phyloP scores from a whole-genome alignment of 345 rosid genomes.

The Physaria fendleri region DNA sequence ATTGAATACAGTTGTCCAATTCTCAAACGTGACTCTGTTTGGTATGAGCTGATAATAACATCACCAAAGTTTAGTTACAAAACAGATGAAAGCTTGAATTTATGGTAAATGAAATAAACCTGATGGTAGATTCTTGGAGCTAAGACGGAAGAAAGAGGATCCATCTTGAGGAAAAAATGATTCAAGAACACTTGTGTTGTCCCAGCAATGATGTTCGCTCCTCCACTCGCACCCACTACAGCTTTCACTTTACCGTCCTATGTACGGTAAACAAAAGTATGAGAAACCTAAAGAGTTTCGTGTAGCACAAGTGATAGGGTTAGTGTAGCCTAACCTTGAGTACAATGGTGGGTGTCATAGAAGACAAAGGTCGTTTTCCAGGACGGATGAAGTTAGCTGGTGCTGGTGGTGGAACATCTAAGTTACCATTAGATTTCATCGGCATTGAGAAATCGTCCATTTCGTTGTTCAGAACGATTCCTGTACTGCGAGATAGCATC shows the following conservation, averaged over 20 bases:
- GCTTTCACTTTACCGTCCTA: conserved; percentile 50
- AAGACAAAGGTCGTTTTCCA: conserved; percentile 57
- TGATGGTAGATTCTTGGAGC: conserved; percentile 58
- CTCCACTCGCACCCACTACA: conserved; percentile 61
- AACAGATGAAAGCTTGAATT: not conserved
- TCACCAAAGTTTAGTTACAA: not conserved
- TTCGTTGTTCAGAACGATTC: conserved; percentile 57
- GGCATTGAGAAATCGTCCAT: conserved; percentile 69
- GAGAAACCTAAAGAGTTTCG: not conserved
- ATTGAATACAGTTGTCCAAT: conserved; percentile 44
- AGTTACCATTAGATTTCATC: not conserved
- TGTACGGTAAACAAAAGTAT: not conserved
- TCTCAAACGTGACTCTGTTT: conserved; percentile 38
- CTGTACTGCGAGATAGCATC: conserved; percentile 47
- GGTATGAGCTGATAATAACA: conserved; percentile 40
- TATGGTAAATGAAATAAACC: conserved; percentile 21
- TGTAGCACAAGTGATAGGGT: not conserved
- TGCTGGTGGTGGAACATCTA: conserved; percentile 37
- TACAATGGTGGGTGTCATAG: conserved; percentile 60
- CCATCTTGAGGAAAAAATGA: conserved; percentile 47
- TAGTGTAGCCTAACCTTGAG: conserved; percentile 35
- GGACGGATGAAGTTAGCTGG: conserved; percentile 52
- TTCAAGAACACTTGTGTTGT: conserved; percentile 49
- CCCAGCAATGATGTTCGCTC: conserved; percentile 48
- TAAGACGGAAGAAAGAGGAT: conserved; percentile 50